These are phyloP conservation scores for Dictyostelium capitatum DNA, from an alignment of 78 protist genomes.

Conservation along the genomic window DNA sequence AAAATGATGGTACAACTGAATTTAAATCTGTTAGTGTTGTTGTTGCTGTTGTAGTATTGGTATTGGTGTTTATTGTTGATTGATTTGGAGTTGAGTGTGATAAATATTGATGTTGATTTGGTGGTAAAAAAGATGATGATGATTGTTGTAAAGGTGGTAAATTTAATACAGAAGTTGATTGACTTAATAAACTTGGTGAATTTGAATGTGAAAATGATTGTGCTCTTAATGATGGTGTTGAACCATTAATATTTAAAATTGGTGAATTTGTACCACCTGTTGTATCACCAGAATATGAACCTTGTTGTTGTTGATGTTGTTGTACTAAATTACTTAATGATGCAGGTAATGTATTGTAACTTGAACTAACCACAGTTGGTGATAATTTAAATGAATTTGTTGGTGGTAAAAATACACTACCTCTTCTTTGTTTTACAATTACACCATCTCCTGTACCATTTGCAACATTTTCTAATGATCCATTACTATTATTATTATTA, in stretches of 20 bases:
- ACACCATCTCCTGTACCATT: neutral
- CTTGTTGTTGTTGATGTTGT: slow-evolving; percentile 13
- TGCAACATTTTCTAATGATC: neutral
- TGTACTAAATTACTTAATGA: neutral
- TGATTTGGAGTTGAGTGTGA: neutral
- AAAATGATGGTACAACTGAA: slow-evolving; percentile 20
- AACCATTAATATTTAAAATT: neutral
- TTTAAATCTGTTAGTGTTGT: neutral
- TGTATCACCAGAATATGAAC: neutral
- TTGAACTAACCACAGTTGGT: slow-evolving; percentile 15
- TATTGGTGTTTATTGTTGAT: neutral
- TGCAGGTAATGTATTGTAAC: slow-evolving; percentile 25
- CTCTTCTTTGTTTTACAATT: neutral
- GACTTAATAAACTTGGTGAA: slow-evolving; percentile 17
- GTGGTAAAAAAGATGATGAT: slow-evolving; percentile 7
- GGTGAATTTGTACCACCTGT: neutral
- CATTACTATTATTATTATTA: neutral
- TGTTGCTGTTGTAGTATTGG: neutral
- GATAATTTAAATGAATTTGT: slow-evolving; percentile 14
- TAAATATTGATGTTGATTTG: neutral
- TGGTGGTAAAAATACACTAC: slow-evolving; percentile 47
- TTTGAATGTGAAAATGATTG: neutral
- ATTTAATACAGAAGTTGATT: neutral
- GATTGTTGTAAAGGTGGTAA: slow-evolving; percentile 17
- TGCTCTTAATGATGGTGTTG: neutral